Percentiles rank a stretch among this genome's conserved stretches.
Conservation (phyloP, 805 yeast species). For the Suhomyces prunicola region DNA sequence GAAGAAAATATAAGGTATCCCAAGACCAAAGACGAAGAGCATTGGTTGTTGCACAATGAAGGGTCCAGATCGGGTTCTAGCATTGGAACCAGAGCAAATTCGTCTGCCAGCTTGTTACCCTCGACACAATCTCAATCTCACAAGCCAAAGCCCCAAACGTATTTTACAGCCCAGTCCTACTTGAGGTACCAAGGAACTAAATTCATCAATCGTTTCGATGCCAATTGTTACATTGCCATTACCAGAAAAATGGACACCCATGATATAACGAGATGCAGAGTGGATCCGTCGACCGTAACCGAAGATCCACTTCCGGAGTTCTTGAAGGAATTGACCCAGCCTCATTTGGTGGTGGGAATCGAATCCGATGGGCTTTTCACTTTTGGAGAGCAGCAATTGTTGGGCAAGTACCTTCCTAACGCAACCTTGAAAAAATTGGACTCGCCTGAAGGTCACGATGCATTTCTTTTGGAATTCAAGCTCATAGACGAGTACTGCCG, state of each 20-base stretch:
- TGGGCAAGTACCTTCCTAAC: constrained; percentile 73
- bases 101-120: constrained; percentile 9
- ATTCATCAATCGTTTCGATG: constrained; percentile 86
- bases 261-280: constrained; percentile 80
- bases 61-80: constrained; percentile 45
- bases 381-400: constrained; percentile 80
- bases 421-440: constrained; percentile 66
- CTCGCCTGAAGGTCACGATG: constrained; percentile 98
- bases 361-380: constrained; percentile 92
- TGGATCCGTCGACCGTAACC: constrained; percentile 35
- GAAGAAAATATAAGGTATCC: constrained; percentile 37
- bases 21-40: constrained; percentile 58
- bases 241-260: constrained; percentile 94
- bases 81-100: constrained; percentile 7
- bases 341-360: constrained; percentile 84
- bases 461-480: constrained; percentile 85
- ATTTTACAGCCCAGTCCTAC: constrained; percentile 93
- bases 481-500: constrained; percentile 70
- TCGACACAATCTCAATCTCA: neutral
- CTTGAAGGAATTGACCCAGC: constrained; percentile 60
- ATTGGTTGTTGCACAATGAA: constrained; percentile 86
- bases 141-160: constrained; percentile 45
- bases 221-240: constrained; percentile 93
- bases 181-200: constrained; percentile 92
- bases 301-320: constrained; percentile 44